Percentiles rank a stretch among this genome's conserved stretches.
Evolutionary conservation across 2,329 filamentous ascomycete species (phyloP).

Genomic region (Paecilomyces dactylethromorphus): DNA sequence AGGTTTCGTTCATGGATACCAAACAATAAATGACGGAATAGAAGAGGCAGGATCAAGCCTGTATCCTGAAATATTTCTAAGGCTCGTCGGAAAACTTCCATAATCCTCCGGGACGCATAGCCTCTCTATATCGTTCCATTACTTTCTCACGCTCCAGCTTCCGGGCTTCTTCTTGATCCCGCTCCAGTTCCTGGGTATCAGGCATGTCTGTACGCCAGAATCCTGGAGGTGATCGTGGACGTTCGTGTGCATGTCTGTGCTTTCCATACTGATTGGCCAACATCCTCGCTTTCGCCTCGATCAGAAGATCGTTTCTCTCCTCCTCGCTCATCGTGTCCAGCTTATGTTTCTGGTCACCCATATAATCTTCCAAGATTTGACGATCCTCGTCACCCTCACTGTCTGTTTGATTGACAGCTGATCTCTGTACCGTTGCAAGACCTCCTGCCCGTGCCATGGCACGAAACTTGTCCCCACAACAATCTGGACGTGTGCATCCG

Average conservation of each 20-base stretch:
- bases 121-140: conserved; percentile 70
- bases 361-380: conserved; percentile 45
- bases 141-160: conserved; percentile 59
- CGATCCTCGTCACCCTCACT: conserved; percentile 12
- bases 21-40: not conserved
- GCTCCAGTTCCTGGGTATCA: conserved; percentile 69
- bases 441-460: conserved; percentile 50
- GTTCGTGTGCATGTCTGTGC: conserved; percentile 68
- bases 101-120: conserved; percentile 66
- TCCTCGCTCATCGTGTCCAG: conserved; percentile 46
- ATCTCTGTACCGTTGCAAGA: conserved; percentile 11
- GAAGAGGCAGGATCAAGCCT: not conserved
- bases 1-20: not conserved
- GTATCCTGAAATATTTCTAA: not conserved
- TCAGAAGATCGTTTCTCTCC: conserved; percentile 60
- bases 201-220: conserved; percentile 92
- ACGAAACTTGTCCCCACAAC: conserved; percentile 67
- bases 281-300: conserved; percentile 68
- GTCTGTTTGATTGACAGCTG: conserved; percentile 11
- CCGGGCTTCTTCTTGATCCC: conserved; percentile 60
- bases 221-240: conserved; percentile 69
- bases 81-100: conserved; percentile 81
- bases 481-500: conserved; percentile 68
- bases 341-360: conserved; percentile 38
- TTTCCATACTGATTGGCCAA: conserved; percentile 70